phyloP scores from a whole-genome alignment of 345 rosid species.

The Sisymbrium altissimum region DNA sequence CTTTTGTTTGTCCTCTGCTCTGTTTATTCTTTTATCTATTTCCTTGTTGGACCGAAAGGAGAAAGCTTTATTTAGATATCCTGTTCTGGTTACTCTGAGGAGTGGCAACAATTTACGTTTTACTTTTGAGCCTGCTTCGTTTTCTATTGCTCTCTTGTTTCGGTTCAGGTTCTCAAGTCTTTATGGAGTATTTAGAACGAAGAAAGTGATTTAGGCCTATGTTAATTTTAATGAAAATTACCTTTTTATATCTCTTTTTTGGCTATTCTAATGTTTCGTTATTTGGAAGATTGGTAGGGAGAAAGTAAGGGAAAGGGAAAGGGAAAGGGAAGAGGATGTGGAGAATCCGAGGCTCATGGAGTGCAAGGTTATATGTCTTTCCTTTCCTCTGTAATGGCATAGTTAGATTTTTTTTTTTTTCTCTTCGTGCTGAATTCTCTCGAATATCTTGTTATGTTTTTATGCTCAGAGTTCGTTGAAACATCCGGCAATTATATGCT shows the following conservation, averaged over 20 bases:
- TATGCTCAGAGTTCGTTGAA: background rate
- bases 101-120: background rate
- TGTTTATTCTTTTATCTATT: background rate
- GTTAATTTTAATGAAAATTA: background rate
- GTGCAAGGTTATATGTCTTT: slow-evolving; percentile 63
- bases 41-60: slow-evolving; percentile 1
- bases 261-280: slow-evolving; percentile 20
- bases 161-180: background rate
- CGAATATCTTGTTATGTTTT: background rate
- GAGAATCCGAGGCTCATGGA: slow-evolving; percentile 62
- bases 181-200: background rate
- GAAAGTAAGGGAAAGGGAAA: slow-evolving; percentile 56
- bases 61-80: background rate
- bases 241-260: background rate
- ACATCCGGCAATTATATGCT: background rate
- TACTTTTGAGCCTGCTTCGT: background rate
- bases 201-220: background rate
- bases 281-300: slow-evolving; percentile 60
- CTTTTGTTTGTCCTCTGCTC: background rate
- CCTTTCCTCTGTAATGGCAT: no score
- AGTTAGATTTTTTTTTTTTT: no score
- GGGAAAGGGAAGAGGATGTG: slow-evolving; percentile 55
- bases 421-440: no score
- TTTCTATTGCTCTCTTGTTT: background rate
- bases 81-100: background rate